Percentiles rank a stretch among this genome's conserved stretches.
Conservation (phyloP, 805 yeast genomes). For the Kodamaea laetipori region DNA sequence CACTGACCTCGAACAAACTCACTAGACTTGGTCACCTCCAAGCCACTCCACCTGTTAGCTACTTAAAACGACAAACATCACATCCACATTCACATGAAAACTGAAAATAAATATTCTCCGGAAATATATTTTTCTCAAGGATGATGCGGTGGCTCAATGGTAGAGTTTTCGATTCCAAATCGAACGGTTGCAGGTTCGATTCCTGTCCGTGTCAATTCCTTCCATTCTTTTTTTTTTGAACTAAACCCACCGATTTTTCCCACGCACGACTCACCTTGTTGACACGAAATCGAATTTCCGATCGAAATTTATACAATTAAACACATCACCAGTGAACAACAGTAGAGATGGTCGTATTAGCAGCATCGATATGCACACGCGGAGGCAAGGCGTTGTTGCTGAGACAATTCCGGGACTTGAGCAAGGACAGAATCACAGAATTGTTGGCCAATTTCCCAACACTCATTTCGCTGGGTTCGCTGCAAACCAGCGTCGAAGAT, state of each 20-base stretch:
- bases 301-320: constrained; percentile 4
- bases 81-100: too few species aligned
- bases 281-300: constrained; percentile 19
- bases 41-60: too few species aligned
- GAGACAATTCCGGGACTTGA: constrained; percentile 85
- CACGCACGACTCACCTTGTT: constrained; percentile 17
- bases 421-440: constrained; percentile 83
- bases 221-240: constrained; percentile 13
- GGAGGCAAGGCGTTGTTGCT: constrained; percentile 91
- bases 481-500: constrained; percentile 92
- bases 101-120: too few species aligned
- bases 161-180: constrained; percentile 79
- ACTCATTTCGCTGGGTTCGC: constrained; percentile 64
- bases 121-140: too few species aligned
- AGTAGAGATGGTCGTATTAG: constrained; percentile 67
- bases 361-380: constrained; percentile 92
- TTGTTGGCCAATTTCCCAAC: constrained; percentile 84
- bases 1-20: too few species aligned
- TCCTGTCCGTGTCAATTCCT: constrained; percentile 74
- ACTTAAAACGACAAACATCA: too few species aligned
- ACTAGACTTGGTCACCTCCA: too few species aligned
- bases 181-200: constrained; percentile 88
- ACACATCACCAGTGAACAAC: constrained; percentile 6
- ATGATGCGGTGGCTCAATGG: constrained; percentile 78
- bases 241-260: background rate